These are phyloP conservation scores for Trichocomaceae sp. DNA, from an alignment of 2,329 filamentous ascomycete species.

Conservation along the genomic window DNA sequence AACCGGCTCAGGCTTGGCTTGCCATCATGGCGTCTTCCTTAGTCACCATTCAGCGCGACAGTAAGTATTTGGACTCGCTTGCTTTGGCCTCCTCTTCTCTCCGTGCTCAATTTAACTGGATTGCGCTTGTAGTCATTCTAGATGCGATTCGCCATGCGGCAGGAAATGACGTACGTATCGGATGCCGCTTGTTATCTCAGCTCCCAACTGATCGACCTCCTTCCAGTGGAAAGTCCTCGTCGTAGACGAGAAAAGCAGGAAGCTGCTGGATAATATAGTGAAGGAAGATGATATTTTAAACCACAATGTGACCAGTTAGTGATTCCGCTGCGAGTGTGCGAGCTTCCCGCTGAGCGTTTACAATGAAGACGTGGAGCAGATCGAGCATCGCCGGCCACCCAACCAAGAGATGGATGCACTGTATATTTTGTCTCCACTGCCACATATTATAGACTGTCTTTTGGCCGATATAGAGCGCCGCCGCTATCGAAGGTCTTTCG, in stretches of 20 bases:
- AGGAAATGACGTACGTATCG: conserved; percentile 62
- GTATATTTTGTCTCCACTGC: conserved; percentile 78
- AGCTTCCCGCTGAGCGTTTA: conserved; percentile 3
- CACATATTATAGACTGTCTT: conserved; percentile 87
- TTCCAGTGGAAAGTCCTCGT: conserved; percentile 92
- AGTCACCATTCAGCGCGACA: conserved; percentile 74
- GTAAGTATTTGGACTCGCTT: conserved; percentile 40
- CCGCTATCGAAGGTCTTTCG: conserved; percentile 69
- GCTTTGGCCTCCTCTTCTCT: neutral
- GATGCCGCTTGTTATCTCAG: conserved; percentile 16
- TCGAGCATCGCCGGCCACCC: conserved; percentile 74
- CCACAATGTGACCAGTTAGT: conserved; percentile 86
- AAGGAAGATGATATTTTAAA: conserved; percentile 97
- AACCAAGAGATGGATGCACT: conserved; percentile 92
- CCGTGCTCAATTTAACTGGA: neutral
- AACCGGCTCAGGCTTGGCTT: conserved; percentile 18
- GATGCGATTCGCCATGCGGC: conserved; percentile 70
- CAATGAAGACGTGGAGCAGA: conserved; percentile 76
- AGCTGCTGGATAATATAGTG: conserved; percentile 81
- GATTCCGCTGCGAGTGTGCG: conserved; percentile 12
- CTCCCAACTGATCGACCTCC: conserved; percentile 8
- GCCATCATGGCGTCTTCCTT: conserved; percentile 74
- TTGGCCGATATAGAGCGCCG: conserved; percentile 84
- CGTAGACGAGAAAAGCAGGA: conserved; percentile 74
- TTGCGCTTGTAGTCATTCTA: conserved; percentile 55